A percentile compares a stretch with the other conserved stretches of the same genome.
Evolutionary conservation across 208 protist genomes (phyloP).

Genomic region (Polymyxa betae): DNA sequence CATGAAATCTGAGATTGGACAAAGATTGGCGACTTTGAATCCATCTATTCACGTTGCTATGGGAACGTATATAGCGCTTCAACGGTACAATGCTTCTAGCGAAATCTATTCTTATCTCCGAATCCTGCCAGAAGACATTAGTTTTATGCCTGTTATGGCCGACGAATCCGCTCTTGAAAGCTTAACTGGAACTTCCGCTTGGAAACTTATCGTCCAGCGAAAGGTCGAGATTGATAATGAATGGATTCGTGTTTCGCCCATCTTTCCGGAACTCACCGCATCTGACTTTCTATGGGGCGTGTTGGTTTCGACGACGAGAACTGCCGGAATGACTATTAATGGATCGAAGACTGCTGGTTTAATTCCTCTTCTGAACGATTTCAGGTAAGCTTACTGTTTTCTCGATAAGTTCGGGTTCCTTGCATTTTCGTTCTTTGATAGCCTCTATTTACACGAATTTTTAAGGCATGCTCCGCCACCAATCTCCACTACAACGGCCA

Average conservation of each 20-base stretch:
- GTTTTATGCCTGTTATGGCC: background rate
- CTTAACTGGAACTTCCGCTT: background rate
- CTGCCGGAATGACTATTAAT: background rate
- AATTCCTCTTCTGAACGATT: constrained; percentile 14
- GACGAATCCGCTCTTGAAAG: background rate
- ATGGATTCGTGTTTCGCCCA: background rate
- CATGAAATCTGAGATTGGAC: background rate
- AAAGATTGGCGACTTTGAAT: background rate
- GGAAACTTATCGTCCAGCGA: background rate
- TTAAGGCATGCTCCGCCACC: background rate
- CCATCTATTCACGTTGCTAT: background rate
- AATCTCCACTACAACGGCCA: background rate
- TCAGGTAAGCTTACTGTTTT: background rate
- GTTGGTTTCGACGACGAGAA: background rate
- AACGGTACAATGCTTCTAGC: background rate
- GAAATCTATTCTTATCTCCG: background rate
- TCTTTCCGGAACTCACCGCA: background rate
- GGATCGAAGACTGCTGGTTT: background rate
- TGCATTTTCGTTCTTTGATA: no score
- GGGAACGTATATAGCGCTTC: background rate
- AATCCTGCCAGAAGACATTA: background rate
- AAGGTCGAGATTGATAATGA: background rate
- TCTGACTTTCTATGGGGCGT: background rate
- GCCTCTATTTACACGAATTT: no score
- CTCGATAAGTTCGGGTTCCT: background rate